Percentiles rank a stretch among this genome's conserved stretches.
phyloP scores from a whole-genome alignment of 495 filamentous ascomycete genomes.

The Hypoxylon cercidicola region DNA sequence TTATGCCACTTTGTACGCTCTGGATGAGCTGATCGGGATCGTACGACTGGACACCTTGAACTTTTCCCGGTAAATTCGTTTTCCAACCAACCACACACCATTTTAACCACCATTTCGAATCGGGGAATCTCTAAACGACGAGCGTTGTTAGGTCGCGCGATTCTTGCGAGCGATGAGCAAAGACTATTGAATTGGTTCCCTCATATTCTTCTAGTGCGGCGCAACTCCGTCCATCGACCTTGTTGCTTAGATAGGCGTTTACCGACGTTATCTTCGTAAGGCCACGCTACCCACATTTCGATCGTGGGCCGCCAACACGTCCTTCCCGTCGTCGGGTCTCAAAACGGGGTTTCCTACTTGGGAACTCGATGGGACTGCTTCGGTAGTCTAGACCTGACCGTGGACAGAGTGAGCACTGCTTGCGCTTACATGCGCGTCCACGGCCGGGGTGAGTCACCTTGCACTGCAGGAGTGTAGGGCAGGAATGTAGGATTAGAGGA shows the following conservation, averaged over 20 bases:
- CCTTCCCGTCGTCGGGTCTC: slow-evolving; percentile 14
- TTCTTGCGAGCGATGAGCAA: slow-evolving; percentile 23
- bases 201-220: too few relatives aligned
- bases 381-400: slow-evolving; percentile 12
- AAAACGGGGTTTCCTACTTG: slow-evolving; percentile 17
- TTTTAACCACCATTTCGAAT: background rate
- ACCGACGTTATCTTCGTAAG: background rate
- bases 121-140: slow-evolving; percentile 15
- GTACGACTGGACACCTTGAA: slow-evolving; percentile 40
- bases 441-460: slow-evolving; percentile 2
- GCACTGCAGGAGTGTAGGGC: slow-evolving; percentile 28
- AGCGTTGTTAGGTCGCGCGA: slow-evolving; percentile 15
- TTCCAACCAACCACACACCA: background rate
- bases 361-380: slow-evolving; percentile 2
- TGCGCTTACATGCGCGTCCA: slow-evolving; percentile 2
- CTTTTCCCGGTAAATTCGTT: slow-evolving; percentile 29
- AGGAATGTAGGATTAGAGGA: slow-evolving; percentile 40
- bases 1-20: slow-evolving; percentile 27
- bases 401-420: slow-evolving; percentile 11
- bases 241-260: too few relatives aligned
- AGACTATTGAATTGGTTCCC: slow-evolving; percentile 1
- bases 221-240: too few relatives aligned
- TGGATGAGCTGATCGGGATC: slow-evolving; percentile 41
- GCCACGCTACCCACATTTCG: background rate
- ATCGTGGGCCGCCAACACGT: background rate